A percentile compares a stretch with the other conserved stretches of the same genome.
Evolutionary conservation across 1,284 basidiomycete genomes (phyloP).

Genomic region (Ceratorhiza oryzae-sativae): DNA sequence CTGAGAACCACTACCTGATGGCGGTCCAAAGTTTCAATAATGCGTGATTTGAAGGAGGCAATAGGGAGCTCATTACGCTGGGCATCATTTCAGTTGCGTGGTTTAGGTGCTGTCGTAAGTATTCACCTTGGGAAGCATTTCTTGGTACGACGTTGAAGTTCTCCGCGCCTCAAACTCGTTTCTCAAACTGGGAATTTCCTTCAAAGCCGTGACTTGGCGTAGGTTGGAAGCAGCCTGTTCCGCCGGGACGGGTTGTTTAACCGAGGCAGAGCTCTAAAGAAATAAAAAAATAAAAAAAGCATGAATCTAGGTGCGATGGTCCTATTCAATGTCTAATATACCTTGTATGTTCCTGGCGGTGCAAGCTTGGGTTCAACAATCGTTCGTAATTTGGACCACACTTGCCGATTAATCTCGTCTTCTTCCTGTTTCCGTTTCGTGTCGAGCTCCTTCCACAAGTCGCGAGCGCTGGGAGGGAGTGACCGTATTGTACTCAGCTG

Average conservation of each 20-base stretch:
- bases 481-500: constrained; percentile 69
- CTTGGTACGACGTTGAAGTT: constrained; percentile 73
- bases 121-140: constrained; percentile 65
- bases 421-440: constrained; percentile 65
- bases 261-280: background rate
- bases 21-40: constrained; percentile 74
- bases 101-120: constrained; percentile 42
- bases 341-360: constrained; percentile 32
- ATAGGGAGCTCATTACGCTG: constrained; percentile 87
- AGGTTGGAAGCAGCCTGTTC: constrained; percentile 51
- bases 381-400: constrained; percentile 73
- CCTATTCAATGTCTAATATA: background rate
- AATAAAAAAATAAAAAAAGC: constrained; percentile 24
- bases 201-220: background rate
- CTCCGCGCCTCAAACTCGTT: constrained; percentile 68
- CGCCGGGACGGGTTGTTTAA: background rate
- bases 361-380: constrained; percentile 58
- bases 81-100: constrained; percentile 52
- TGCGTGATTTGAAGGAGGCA: constrained; percentile 79
- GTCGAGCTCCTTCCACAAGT: constrained; percentile 94
- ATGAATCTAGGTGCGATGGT: background rate
- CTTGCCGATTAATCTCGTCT: constrained; percentile 68
- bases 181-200: constrained; percentile 54
- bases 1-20: constrained; percentile 92
- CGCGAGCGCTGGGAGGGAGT: constrained; percentile 83